Base-by-base conservation (phyloP, 78 protist species). In the Guillardia theta region DNA sequence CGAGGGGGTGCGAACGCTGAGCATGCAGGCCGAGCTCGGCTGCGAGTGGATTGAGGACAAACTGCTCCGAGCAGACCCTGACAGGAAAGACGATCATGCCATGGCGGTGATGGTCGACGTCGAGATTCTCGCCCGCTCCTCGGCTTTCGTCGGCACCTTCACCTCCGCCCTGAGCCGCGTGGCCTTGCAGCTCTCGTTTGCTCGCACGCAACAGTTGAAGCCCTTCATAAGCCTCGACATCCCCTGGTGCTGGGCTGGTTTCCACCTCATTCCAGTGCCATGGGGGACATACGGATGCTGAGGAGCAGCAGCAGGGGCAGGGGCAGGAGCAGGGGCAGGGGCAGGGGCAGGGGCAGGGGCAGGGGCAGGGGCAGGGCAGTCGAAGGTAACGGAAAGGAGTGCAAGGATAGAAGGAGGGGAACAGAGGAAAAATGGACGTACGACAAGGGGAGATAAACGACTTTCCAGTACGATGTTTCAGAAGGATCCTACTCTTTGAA, bases 1-100 rank as follows among this genome's bases (percentile, higher is more conserved):
- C 30, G 48, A 78, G 18, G 90, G 90, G 37, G 24, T 43, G 0
- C 90, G 90, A 45, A 78, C 90, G 30, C 90, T 78, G 41, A 78
- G 24, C 45, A 2, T 43, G 50, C 43, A 37, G 19, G 53, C 45
- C 53, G 24, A 36, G 24, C 37, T 30, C 37, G 90, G 90, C 8
- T 78, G 90, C 90, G 90, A 78, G 90, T 78, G 90, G 90, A 78
- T 78, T 50, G 90, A 78, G 48, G 90, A 78, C 90, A 78, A 78
- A 48, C 90, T 78, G 39, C 9, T 24, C 43, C 90, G 50, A 30
- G 90, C 90, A 5, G 19, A 45, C 90, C 22, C 90, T 18, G 12
- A 18, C 90, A n/a, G 18, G 10, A 78, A 78, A 5, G 47, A 36
- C 87, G 47, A 58, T 24, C 87, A 36, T 10, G 87, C 87, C n/a